Evolutionary conservation across 2,329 filamentous ascomycete genomes (phyloP), one percentile per base, ranked within the genome.

Genomic region (Cytospora chrysosperma): DNA sequence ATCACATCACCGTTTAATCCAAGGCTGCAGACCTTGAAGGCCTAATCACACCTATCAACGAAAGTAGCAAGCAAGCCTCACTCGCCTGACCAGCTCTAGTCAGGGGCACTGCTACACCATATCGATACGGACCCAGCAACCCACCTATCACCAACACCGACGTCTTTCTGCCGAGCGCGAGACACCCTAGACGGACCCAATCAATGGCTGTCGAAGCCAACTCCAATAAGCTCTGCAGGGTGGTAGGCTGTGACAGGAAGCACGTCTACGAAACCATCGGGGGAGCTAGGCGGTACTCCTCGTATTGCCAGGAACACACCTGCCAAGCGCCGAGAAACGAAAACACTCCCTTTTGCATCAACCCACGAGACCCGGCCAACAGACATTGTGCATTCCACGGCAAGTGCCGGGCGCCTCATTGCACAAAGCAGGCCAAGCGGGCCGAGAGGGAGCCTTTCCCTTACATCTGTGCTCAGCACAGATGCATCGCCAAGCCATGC

Each of bases 251-350:
- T 37, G 60, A 34, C 2, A 32, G n/a, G 43, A 63, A 50, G 28
- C 34, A 62, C 28, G 60, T 59, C 12, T 59, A 56, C 52, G 52
- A 65, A 2, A 60, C 9, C 2, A 27, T 62, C 27, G 17, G 55
- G 12, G 55, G 49, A 3, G 15, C 21, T 30, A 57, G 21, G 19
- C 28, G 54, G 6, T 59, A 62, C 49, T 61, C 62, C 13, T 43
- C 32, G 7, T 66, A 66, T 58, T 66, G 64, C 50, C 57, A 64
- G 57, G 54, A 64, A 6, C 64, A 66, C n/a, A 66, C 64, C 10
- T 66, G 61, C 24, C 57, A 56, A 53, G 54, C 53, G n/a, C 64
- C 64, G 5, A 52, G 61, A 26, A 61, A 55, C 27, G 57, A 61
- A 24, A 21, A 51, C 30, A 55, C 50, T 3, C 61, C 61, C 12